phyloP scores from a whole-genome alignment of 352 stramenopile genomes.

The Pythium pectinolyticum region DNA sequence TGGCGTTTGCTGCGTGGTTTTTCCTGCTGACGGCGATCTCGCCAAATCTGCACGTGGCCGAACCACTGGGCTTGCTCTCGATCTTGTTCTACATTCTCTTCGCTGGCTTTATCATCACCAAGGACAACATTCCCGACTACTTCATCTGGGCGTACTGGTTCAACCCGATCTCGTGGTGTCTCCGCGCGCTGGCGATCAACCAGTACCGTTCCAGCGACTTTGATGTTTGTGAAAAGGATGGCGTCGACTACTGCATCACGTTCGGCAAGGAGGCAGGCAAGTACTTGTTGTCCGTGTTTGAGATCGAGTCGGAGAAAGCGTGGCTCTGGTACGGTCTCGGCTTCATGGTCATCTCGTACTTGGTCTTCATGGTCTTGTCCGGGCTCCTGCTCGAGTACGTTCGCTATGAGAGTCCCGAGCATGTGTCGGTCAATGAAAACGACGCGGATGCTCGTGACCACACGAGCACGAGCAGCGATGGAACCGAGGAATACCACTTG shows the following conservation, averaged over 20 bases:
- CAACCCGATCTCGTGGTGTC: conserved; percentile 49
- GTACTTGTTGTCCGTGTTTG: conserved; percentile 32
- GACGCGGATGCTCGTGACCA: neutral
- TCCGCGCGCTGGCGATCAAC: conserved; percentile 39
- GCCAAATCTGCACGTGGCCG: conserved; percentile 27
- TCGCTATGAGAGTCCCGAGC: conserved; percentile 24
- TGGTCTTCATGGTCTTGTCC: conserved; percentile 19
- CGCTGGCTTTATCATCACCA: conserved; percentile 36
- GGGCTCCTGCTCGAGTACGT: conserved; percentile 17
- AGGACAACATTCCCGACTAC: conserved; percentile 31
- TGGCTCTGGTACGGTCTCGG: conserved; percentile 34
- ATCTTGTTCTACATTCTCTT: conserved; percentile 36
- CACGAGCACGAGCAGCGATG: neutral
- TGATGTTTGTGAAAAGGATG: conserved; percentile 34
- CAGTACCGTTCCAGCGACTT: conserved; percentile 32
- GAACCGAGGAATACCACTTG: conserved; percentile 12
- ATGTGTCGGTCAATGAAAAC: neutral
- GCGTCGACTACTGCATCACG: conserved; percentile 31
- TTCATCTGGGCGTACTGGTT: conserved; percentile 56
- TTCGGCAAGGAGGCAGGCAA: conserved; percentile 36
- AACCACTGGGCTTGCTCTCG: conserved; percentile 26
- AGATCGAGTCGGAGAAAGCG: conserved; percentile 30
- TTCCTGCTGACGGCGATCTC: conserved; percentile 28
- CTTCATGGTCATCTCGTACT: conserved; percentile 17
- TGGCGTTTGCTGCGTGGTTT: conserved; percentile 33